These are phyloP conservation scores for Sarcocystis neurona DNA, from an alignment of 169 alveolate genomes.

Conservation along the genomic window DNA sequence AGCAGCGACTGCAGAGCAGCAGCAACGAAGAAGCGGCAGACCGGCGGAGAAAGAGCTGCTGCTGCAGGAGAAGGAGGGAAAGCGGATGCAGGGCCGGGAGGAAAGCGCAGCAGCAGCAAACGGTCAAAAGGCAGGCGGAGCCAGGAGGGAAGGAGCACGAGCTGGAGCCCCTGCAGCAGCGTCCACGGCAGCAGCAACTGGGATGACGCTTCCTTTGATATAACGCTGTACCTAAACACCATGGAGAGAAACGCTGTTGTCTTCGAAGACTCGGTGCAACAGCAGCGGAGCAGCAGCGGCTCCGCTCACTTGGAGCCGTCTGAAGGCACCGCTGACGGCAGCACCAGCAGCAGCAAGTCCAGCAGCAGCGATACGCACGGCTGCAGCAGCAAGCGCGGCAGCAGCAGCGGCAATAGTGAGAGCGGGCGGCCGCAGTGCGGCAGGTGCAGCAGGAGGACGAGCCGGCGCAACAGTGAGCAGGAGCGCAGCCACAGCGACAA, in stretches of 20 bases:
- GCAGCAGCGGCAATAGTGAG: no score
- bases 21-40: not conserved
- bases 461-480: not conserved
- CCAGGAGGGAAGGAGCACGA: not conserved
- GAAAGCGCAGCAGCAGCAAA: not conserved
- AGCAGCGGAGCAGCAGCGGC: not conserved
- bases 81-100: not conserved
- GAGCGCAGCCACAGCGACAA: not conserved
- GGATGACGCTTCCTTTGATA: slow-evolving; percentile 4
- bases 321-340: not conserved
- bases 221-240: slow-evolving; percentile 22
- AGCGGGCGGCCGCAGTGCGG: no score
- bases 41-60: not conserved
- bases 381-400: no score
- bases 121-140: not conserved
- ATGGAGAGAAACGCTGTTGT: slow-evolving; percentile 32
- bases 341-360: not conserved
- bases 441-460: slow-evolving; percentile 13
- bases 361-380: no score
- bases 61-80: not conserved
- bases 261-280: slow-evolving; percentile 32
- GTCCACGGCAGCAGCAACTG: not conserved
- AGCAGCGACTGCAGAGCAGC: not conserved
- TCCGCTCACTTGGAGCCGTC: not conserved
- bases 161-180: not conserved